phyloP scores from a whole-genome alignment of 148 eudicot genomes.

The Chenopodium quinoa region DNA sequence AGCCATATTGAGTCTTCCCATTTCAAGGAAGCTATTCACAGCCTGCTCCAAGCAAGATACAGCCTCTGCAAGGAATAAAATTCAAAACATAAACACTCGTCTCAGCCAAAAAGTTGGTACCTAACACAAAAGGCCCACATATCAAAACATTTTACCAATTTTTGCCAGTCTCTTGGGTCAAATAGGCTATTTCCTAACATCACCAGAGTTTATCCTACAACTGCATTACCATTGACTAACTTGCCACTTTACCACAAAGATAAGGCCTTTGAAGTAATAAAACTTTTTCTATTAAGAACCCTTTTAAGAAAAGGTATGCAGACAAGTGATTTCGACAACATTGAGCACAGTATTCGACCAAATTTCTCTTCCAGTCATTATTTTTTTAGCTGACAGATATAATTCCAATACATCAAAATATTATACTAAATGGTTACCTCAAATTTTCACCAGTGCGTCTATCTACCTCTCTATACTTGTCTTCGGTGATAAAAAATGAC shows the following conservation, averaged over 20 bases:
- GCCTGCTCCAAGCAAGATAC: conserved; percentile 73
- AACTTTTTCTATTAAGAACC: not conserved
- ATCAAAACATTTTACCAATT: not conserved
- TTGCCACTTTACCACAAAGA: not conserved
- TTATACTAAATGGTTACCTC: not conserved
- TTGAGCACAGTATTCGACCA: not conserved
- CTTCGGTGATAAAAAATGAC: too few species aligned
- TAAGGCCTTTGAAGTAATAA: not conserved
- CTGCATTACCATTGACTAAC: too few species aligned
- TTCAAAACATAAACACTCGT: conserved; percentile 3
- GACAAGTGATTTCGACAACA: not conserved
- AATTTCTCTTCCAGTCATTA: not conserved
- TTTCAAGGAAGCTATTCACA: conserved; percentile 62
- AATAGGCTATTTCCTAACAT: not conserved
- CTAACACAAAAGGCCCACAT: not conserved
- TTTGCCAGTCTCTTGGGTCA: not conserved
- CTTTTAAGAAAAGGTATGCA: not conserved
- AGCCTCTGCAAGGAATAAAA: conserved; percentile 40
- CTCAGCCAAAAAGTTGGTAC: not conserved
- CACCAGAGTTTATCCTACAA: not conserved
- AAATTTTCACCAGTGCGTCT: too few species aligned
- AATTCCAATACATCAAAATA: not conserved
- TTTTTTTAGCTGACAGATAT: not conserved
- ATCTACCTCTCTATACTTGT: too few species aligned
- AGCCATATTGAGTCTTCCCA: conserved; percentile 86